phyloP scores from a whole-genome alignment of 2,329 filamentous ascomycete species.

The Hymenoscyphus occultus region DNA sequence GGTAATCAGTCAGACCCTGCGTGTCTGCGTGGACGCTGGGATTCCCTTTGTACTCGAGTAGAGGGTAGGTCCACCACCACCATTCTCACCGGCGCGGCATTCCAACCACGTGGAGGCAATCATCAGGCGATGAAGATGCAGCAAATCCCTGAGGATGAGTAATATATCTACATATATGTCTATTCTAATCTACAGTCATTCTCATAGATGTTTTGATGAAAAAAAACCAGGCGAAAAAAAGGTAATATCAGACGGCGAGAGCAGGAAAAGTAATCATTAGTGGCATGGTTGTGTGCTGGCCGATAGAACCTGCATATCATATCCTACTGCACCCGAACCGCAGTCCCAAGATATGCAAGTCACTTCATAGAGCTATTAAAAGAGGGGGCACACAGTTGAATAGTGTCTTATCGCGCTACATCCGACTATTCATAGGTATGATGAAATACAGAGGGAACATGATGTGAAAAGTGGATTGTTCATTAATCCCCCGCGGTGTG shows the following conservation, averaged over 20 bases:
- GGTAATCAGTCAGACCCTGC: background rate
- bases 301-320: background rate
- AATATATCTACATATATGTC: background rate
- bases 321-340: background rate
- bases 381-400: background rate
- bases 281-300: background rate
- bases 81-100: conserved; percentile 7
- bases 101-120: conserved; percentile 8
- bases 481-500: background rate
- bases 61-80: background rate
- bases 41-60: conserved; percentile 3
- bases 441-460: background rate
- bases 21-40: background rate
- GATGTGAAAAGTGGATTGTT: conserved; percentile 12
- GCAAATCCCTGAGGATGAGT: conserved; percentile 1
- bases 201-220: background rate
- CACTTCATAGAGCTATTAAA: too few species aligned
- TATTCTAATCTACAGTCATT: conserved; percentile 1
- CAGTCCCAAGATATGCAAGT: background rate
- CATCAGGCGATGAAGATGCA: background rate
- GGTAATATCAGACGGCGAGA: background rate
- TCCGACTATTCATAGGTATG: conserved; percentile 7
- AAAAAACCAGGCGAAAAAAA: background rate
- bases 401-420: conserved; percentile 10
- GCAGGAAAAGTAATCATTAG: background rate